Conservation (phyloP, 352 stramenopile species). For the Elongisporangium senticosum region DNA sequence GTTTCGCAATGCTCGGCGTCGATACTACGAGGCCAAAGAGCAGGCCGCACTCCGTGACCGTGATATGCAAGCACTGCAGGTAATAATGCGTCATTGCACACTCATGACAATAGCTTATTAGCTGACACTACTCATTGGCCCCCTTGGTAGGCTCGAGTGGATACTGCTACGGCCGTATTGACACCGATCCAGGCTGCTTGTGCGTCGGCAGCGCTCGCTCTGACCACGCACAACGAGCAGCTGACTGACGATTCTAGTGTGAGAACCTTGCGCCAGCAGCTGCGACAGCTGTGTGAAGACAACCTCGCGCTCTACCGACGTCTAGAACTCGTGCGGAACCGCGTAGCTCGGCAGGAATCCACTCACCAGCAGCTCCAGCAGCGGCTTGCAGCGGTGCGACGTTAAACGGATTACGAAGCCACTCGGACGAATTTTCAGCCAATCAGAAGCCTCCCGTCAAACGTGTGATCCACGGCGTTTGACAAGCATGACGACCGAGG, state of each 20-base stretch:
- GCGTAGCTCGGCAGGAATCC: slow-evolving; percentile 8
- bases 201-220: slow-evolving; percentile 3
- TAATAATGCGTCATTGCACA: background rate
- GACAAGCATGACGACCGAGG: background rate
- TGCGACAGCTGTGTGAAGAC: slow-evolving; percentile 34
- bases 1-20: slow-evolving; percentile 15
- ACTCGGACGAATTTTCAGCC: background rate
- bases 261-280: slow-evolving; percentile 31
- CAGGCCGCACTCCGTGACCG: background rate
- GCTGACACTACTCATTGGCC: background rate
- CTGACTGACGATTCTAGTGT: slow-evolving; percentile 36
- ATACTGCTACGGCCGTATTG: slow-evolving; percentile 13
- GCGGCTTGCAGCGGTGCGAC: background rate
- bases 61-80: background rate
- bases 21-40: slow-evolving; percentile 19
- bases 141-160: background rate
- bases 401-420: slow-evolving; percentile 3
- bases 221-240: slow-evolving; percentile 20
- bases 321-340: slow-evolving; percentile 30
- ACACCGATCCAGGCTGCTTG: slow-evolving; percentile 14
- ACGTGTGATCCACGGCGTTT: background rate
- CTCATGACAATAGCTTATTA: background rate
- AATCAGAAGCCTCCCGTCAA: background rate
- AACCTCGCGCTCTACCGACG: slow-evolving; percentile 32
- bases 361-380: slow-evolving; percentile 16